A percentile compares a stretch with the other conserved stretches of the same genome.
Conservation (phyloP, 805 yeast species). For the Wickerhamomyces hampshirensis region DNA sequence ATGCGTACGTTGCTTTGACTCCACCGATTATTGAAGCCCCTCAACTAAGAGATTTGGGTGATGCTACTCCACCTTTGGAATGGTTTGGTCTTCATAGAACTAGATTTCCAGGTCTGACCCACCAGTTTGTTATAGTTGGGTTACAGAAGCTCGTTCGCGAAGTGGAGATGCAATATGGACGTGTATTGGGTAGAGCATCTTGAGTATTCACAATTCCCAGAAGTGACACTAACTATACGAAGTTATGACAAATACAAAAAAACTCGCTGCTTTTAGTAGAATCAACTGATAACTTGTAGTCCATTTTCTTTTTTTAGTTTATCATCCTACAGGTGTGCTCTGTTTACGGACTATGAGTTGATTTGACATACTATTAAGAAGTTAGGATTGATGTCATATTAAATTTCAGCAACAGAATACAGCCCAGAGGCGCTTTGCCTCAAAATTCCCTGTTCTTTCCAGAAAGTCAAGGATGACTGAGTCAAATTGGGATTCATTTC, state of each 20-base stretch:
- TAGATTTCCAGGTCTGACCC: slow-evolving; percentile 81
- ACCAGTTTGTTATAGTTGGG: slow-evolving; percentile 68
- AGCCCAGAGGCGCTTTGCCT: slow-evolving; percentile 24
- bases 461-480: slow-evolving; percentile 41
- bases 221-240: too few relatives aligned
- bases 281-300: too few relatives aligned
- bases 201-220: too few relatives aligned
- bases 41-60: slow-evolving; percentile 84
- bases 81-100: slow-evolving; percentile 95
- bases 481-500: slow-evolving; percentile 40
- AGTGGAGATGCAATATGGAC: slow-evolving; percentile 45
- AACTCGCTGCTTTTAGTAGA: too few relatives aligned
- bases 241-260: too few relatives aligned
- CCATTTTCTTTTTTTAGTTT: too few relatives aligned
- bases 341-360: too few relatives aligned
- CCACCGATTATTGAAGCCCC: slow-evolving; percentile 88
- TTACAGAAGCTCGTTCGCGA: slow-evolving; percentile 71
- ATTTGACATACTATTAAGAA: too few relatives aligned
- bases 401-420: slow-evolving; percentile 12
- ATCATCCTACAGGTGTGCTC: too few relatives aligned
- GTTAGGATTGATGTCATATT: too few relatives aligned
- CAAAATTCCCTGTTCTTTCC: slow-evolving; percentile 61
- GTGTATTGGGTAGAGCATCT: slow-evolving; percentile 32
- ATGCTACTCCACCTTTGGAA: slow-evolving; percentile 96
- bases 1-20: slow-evolving; percentile 55